Evolutionary conservation across 768 basidiomycete species (phyloP), one percentile per base, ranked within the genome.

Genomic region (Postia placenta): DNA sequence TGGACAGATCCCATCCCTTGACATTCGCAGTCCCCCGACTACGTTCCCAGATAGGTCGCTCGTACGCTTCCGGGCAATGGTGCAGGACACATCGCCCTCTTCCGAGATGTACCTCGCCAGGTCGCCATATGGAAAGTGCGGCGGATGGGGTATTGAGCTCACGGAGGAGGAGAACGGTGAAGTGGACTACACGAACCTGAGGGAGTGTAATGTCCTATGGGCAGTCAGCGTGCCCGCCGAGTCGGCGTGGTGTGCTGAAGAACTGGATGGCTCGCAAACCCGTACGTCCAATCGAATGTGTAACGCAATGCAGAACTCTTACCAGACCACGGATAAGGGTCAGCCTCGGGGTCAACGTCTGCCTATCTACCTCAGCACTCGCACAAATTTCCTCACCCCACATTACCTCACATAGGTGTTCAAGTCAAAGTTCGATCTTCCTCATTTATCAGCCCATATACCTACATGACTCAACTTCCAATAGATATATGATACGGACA

Each of bases 21-120:
- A 74, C 60, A 59, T 74, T 11, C 56, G 59, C 4, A 57, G 65
- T 45, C 77, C 83, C 11, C 80, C 81, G 30, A 69, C 75, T 23
- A 66, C 67, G 2, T 74, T 79, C 56, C 60, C 62, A 9, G 67
- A 74, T 51, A 69, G 80, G n/a, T 66, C 79, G 0, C 73, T 91
- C 3, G 85, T 92, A 2, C 71, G 76, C 17, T 90, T 91, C 63
- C 75, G 79, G 26, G 83, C 76, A 22, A 87, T 91, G 84, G 72
- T 91, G 25, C 90, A 92, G 62, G 89, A 91, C 60, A 89, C 87
- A 2, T 87, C 87, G 2, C 60, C 76, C 15, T 80, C 84, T 4
- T 76, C 79, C 0, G 85, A 90, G 60, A 70, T 92, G 53, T 92
- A 92, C 64, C 69, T 87, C 36, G 74, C 80, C 2, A 71, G 60